A percentile compares a stretch with the other conserved stretches of the same genome.
Evolutionary conservation across 805 yeast genomes (phyloP).

Genomic region (Yamadazyma kitorensis): DNA sequence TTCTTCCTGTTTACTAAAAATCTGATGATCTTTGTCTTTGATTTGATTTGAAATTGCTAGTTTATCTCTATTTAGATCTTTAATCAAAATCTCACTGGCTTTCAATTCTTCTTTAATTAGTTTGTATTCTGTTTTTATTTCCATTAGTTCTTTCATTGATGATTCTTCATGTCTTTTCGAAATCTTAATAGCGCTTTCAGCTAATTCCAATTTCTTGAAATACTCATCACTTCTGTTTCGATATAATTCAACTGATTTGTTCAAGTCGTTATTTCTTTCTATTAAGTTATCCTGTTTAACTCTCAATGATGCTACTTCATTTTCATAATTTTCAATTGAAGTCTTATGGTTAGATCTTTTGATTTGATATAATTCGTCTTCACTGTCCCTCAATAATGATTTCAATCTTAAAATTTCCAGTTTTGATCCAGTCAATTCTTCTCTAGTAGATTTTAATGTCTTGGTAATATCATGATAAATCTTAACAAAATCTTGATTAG

Average conservation of each 20-base stretch:
- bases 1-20: constrained; percentile 47
- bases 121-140: constrained; percentile 35
- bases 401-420: constrained; percentile 41
- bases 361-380: constrained; percentile 40
- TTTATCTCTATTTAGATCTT: constrained; percentile 49
- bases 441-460: constrained; percentile 42
- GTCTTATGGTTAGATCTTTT: constrained; percentile 42
- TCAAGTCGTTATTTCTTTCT: constrained; percentile 54
- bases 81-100: constrained; percentile 50
- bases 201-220: constrained; percentile 67
- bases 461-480: constrained; percentile 50
- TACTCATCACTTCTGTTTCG: constrained; percentile 73
- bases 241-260: constrained; percentile 56
- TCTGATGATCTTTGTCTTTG: constrained; percentile 55
- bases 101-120: constrained; percentile 53
- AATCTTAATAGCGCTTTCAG: constrained; percentile 68
- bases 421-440: constrained; percentile 40
- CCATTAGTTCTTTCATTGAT: constrained; percentile 51
- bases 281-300: constrained; percentile 56
- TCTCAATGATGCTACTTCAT: constrained; percentile 47
- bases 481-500: constrained; percentile 45
- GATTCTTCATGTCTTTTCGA: constrained; percentile 60
- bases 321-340: constrained; percentile 32
- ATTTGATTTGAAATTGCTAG: constrained; percentile 53
- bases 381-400: constrained; percentile 39